Evolutionary conservation across 23 red algal genomes (phyloP), one percentile per base, ranked within the genome.

Genomic region (Gracilaria gracilis): DNA sequence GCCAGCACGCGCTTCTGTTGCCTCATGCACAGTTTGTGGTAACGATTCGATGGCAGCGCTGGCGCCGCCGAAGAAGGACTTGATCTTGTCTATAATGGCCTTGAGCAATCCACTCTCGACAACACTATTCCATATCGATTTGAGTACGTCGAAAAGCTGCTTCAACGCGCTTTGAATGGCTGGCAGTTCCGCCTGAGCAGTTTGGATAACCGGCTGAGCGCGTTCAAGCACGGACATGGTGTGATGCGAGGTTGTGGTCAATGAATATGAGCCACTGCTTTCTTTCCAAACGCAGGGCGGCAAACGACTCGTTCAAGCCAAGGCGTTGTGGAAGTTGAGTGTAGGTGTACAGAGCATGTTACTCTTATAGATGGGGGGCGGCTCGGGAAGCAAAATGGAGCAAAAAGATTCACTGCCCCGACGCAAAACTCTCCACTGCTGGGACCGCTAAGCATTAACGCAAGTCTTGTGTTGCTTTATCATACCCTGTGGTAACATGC

Each of bases 201-300:
- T 77, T 48, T 77, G 23, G 32, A 77, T 77, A 77, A 77, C 72
- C 72, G 72, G 72, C 39, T 77, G 72, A 39, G 72, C 72, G 20
- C 72, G 72, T 33, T 40, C 40, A 14, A 77, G 46, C 40, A 77
- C 29, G 38, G 72, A 77, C 72, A 77, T 77, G n/a, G n/a, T 77
- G 27, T 77, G 42, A 25, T 25, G 64, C 64, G 32, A 69, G 28
- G 37, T 34, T 7, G 64, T 1, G 51, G 9, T 15, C 51, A 19
- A 17, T 37, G 64, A 69, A 32, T 17, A 8, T 37, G 32, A 17
- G 61, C 28, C 20, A 17, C 64, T 69, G 8, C 32, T 37, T 69
- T 3, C 0, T 69, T 34, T 32, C 7, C 27, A 32, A 28, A 28
- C 27, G 24, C 23, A 32, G 27, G 6, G 23, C 27, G 9, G 24